Conservation (phyloP, 148 eudicot species). For the Rhododendron ovatum region DNA sequence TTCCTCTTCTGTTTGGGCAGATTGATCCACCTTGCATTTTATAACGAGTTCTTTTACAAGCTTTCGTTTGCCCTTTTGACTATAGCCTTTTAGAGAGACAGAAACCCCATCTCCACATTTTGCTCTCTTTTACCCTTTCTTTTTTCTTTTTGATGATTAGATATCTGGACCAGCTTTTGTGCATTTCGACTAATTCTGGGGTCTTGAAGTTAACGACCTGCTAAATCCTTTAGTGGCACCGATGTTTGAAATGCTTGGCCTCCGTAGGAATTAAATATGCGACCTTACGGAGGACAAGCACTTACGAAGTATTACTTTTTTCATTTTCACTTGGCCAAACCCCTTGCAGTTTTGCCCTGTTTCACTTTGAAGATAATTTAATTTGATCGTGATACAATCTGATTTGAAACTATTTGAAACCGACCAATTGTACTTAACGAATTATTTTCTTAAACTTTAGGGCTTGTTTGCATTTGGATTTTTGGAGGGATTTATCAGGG, state of each 20-base stretch:
- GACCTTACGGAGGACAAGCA: not conserved
- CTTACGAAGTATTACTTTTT: no score
- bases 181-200: no score
- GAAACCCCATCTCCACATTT: conserved; percentile 18
- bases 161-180: no score
- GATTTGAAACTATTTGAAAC: not conserved
- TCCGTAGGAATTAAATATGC: not conserved
- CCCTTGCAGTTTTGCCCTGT: not conserved
- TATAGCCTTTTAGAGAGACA: conserved; percentile 40
- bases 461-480: not conserved
- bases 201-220: no score
- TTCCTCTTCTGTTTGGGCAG: conserved; percentile 16
- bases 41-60: conserved; percentile 12
- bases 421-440: not conserved
- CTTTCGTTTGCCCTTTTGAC: conserved; percentile 18
- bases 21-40: conserved; percentile 22
- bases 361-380: not conserved
- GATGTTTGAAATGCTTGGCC: not conserved
- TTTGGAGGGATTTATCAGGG: not conserved
- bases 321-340: not conserved
- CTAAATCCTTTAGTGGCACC: not conserved
- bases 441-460: not conserved
- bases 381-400: not conserved
- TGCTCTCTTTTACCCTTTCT: not conserved
- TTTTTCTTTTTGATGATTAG: not conserved